A percentile compares a stretch with the other conserved stretches of the same genome.
phyloP scores from a whole-genome alignment of 495 filamentous ascomycete genomes.

The Daldinia decipiens region DNA sequence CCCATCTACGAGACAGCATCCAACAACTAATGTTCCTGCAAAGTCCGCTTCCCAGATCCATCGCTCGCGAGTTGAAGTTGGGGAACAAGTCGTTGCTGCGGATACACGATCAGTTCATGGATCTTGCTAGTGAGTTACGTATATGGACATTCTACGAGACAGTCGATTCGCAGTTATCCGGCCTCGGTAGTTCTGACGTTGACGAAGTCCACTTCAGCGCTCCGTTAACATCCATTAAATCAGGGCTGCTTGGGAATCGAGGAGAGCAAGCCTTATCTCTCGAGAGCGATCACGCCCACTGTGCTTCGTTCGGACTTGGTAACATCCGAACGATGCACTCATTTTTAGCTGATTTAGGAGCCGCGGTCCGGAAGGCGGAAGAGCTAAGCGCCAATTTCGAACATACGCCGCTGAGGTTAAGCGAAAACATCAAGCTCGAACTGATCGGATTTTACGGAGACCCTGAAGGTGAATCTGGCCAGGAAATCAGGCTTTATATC shows the following conservation, averaged over 20 bases:
- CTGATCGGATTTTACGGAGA: constrained; percentile 71
- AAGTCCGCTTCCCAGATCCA: constrained; percentile 58
- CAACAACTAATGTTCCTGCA: constrained; percentile 65
- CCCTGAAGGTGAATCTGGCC: constrained; percentile 54
- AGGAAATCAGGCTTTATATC: constrained; percentile 64
- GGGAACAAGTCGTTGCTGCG: constrained; percentile 58
- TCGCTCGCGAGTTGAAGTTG: constrained; percentile 62
- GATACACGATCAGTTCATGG: constrained; percentile 67
- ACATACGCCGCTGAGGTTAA: constrained; percentile 60
- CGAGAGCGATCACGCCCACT: constrained; percentile 66
- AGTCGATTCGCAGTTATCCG: constrained; percentile 66
- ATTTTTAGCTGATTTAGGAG: constrained; percentile 62
- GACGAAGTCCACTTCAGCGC: constrained; percentile 61
- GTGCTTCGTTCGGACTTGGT: constrained; percentile 65
- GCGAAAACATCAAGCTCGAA: constrained; percentile 65
- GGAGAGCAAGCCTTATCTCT: constrained; percentile 67
- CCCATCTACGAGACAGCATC: constrained; percentile 65
- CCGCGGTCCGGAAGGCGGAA: constrained; percentile 57
- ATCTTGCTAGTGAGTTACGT: constrained; percentile 68
- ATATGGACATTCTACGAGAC: constrained; percentile 77
- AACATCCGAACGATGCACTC: constrained; percentile 59
- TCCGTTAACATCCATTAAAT: constrained; percentile 71
- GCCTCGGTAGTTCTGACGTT: constrained; percentile 45
- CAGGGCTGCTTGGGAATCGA: constrained; percentile 64
- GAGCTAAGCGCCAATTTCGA: constrained; percentile 49